These are phyloP conservation scores for Eucalyptus polyanthemos DNA, from an alignment of 345 rosid species.

Conservation along the genomic window DNA sequence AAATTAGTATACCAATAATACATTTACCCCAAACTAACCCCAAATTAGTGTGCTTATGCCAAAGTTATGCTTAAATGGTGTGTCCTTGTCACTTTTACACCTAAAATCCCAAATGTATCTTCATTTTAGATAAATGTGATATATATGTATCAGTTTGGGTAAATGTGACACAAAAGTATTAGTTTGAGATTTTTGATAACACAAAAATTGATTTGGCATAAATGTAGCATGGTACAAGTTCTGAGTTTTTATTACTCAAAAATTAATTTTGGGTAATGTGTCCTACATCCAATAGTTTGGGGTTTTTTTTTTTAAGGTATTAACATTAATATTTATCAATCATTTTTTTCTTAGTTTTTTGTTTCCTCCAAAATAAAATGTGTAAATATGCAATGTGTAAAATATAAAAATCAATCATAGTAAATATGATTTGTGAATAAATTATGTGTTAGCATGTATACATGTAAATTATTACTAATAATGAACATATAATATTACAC, in stretches of 20 bases:
- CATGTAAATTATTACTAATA: not conserved
- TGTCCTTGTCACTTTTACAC: fast-evolving
- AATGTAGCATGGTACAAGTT: not conserved
- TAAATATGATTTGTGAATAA: not conserved
- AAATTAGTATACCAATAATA: too few relatives aligned
- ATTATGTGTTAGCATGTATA: not conserved
- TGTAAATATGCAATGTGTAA: not conserved
- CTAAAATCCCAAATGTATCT: not conserved
- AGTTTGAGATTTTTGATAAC: not conserved
- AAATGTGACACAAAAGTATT: fast-evolving
- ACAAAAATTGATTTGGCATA: not conserved
- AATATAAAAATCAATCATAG: not conserved
- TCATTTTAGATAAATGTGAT: not conserved
- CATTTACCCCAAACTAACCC: not conserved
- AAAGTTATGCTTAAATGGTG: not conserved
- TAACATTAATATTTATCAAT: not conserved
- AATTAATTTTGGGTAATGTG: not conserved
- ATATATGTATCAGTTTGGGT: not conserved
- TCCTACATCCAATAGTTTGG: fast-evolving
- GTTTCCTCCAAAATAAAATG: not conserved
- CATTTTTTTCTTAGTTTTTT: not conserved
- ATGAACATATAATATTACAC: not conserved
- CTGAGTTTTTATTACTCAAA: not conserved
- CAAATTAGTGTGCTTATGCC: not conserved
- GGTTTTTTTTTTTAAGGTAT: not conserved